A percentile compares a stretch with the other conserved stretches of the same genome.
phyloP scores from a whole-genome alignment of 1,139 yeast species.

The Suhomyces wounanorum region DNA sequence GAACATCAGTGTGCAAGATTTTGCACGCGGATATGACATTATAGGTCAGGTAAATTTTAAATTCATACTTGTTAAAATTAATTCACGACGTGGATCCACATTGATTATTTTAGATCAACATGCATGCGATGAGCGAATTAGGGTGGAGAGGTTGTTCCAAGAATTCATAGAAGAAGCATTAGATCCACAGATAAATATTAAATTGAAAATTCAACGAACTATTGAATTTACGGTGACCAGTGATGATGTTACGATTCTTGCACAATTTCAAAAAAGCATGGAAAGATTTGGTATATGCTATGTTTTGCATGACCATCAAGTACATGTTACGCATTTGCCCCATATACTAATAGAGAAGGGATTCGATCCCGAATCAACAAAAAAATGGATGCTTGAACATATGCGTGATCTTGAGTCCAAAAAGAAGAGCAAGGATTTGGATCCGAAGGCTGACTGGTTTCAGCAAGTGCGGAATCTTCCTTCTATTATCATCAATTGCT shows the following conservation, averaged over 20 bases:
- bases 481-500: constrained; percentile 44
- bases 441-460: constrained; percentile 16
- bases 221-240: constrained; percentile 23
- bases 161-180: constrained; percentile 28
- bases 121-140: constrained; percentile 73
- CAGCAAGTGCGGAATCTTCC: constrained; percentile 40
- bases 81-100: constrained; percentile 4
- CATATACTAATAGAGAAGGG: constrained; percentile 31
- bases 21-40: constrained; percentile 15
- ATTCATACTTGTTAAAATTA: constrained; percentile 50
- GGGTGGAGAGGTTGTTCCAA: constrained; percentile 49
- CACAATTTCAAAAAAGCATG: constrained; percentile 32
- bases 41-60: constrained; percentile 58
- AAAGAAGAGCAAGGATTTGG: constrained; percentile 17
- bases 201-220: constrained; percentile 14
- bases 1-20: neutral
- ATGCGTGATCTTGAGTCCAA: constrained; percentile 39
- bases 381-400: constrained; percentile 42
- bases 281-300: constrained; percentile 38
- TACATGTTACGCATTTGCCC: constrained; percentile 43
- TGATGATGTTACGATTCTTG: constrained; percentile 34
- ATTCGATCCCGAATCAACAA: constrained; percentile 28
- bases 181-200: constrained; percentile 17
- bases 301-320: constrained; percentile 6
- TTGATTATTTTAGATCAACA: constrained; percentile 67